These are phyloP conservation scores for Batrachochytrium dendrobatidis DNA, from an alignment of 371 early-diverging fungal species.

Conservation along the genomic window DNA sequence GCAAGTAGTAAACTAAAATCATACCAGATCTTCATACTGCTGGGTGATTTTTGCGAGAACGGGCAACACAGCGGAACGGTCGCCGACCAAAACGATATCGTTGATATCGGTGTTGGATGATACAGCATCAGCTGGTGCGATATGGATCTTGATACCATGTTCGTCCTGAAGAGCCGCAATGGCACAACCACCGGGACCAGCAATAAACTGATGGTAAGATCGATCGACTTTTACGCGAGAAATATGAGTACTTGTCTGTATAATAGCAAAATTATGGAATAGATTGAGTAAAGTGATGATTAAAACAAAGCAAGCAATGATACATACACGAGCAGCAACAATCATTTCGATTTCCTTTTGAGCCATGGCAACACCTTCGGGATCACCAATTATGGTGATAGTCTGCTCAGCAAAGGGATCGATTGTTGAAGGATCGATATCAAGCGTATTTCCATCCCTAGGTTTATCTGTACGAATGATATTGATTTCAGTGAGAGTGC, in stretches of 20 bases:
- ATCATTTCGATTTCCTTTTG: constrained; percentile 77
- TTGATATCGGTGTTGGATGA: constrained; percentile 33
- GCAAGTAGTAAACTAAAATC: constrained; percentile 18
- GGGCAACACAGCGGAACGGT: constrained; percentile 57
- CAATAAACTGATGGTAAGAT: constrained; percentile 69
- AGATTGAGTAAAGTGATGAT: neutral
- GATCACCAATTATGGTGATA: constrained; percentile 79
- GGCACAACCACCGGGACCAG: constrained; percentile 60
- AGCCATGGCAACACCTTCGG: constrained; percentile 73
- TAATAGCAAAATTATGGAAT: neutral
- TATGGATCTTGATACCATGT: constrained; percentile 62
- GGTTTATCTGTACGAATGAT: constrained; percentile 45
- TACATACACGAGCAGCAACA: constrained; percentile 62
- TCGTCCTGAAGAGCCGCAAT: constrained; percentile 54
- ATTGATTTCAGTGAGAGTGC: constrained; percentile 71
- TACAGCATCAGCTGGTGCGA: constrained; percentile 57
- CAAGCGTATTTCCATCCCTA: constrained; percentile 40
- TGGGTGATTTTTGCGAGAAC: constrained; percentile 57
- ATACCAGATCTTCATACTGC: constrained; percentile 52
- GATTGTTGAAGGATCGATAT: constrained; percentile 32
- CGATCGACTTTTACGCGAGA: constrained; percentile 30
- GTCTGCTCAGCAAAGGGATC: constrained; percentile 25
- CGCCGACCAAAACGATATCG: constrained; percentile 62
- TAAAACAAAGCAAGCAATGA: neutral
- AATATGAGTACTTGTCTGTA: constrained; percentile 37